A percentile compares a stretch with the other conserved stretches of the same genome.
Conservation (phyloP, 495 filamentous ascomycete genomes). For the Aspergillus biplanus region DNA sequence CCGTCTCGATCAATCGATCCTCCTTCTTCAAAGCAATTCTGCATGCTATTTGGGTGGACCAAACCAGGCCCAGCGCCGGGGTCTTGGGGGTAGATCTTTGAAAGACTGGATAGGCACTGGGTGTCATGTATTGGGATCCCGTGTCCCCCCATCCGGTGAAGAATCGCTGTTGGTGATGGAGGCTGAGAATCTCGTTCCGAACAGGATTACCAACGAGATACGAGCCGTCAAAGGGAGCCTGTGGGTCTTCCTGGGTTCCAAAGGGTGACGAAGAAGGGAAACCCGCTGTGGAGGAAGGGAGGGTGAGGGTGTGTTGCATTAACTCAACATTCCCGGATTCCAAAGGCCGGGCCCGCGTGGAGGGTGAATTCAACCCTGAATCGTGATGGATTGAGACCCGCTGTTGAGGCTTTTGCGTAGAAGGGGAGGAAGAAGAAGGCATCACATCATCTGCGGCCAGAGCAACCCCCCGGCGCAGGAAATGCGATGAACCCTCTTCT, state of each 20-base stretch:
- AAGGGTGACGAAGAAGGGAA: conserved; percentile 37
- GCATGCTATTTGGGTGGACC: conserved; percentile 84
- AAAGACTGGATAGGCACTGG: conserved; percentile 4
- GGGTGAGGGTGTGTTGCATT: conserved; percentile 23
- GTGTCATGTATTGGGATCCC: conserved; percentile 17
- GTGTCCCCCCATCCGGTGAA: conserved; percentile 92
- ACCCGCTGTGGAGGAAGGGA: conserved; percentile 34
- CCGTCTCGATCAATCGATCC: conserved; percentile 13
- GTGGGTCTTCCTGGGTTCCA: conserved; percentile 39
- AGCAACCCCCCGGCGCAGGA: conserved; percentile 11
- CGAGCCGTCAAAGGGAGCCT: conserved; percentile 39
- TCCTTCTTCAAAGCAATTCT: conserved; percentile 79
- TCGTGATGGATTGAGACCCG: conserved; percentile 23
- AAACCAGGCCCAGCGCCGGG: conserved; percentile 82
- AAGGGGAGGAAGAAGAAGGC: conserved; percentile 21
- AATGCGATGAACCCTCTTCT: conserved; percentile 16
- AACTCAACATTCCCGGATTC: conserved; percentile 24
- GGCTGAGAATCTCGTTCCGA: conserved; percentile 57
- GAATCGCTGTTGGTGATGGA: conserved; percentile 89
- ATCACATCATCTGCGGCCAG: conserved; percentile 3
- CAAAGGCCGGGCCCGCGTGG: conserved; percentile 22
- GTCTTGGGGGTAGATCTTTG: conserved; percentile 63
- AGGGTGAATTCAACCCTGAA: conserved; percentile 25
- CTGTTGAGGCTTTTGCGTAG: conserved; percentile 20
- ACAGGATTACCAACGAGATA: conserved; percentile 44